phyloP scores from a whole-genome alignment of 108 stramenopile species.

The Cylindrotheca closterium region DNA sequence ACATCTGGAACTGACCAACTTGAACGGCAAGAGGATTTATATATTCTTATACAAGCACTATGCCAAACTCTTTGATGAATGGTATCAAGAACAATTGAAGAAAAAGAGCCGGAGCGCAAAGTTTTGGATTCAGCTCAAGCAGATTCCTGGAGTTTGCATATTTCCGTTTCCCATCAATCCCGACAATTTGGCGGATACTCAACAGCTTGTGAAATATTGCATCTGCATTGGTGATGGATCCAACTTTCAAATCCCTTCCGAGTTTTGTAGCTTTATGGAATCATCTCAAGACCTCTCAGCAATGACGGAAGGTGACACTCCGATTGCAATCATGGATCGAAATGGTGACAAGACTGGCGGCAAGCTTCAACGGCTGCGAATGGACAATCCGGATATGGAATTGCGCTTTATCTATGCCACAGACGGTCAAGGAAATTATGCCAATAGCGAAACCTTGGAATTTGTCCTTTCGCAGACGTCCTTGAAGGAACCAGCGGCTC shows the following conservation, averaged over 20 bases:
- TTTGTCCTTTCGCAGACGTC: neutral
- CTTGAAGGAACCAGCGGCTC: neutral
- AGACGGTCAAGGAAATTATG: neutral
- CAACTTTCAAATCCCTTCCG: too few species aligned
- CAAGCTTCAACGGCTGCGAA: neutral
- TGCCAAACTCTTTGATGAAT: constrained; percentile 41
- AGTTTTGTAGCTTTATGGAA: too few species aligned
- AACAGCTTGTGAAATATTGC: constrained; percentile 42
- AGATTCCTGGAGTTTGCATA: constrained; percentile 63
- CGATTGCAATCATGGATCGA: too few species aligned
- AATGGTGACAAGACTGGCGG: neutral
- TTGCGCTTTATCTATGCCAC: neutral
- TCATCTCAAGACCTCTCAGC: too few species aligned
- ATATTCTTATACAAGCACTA: constrained; percentile 70
- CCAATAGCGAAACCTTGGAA: too few species aligned
- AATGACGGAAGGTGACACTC: too few species aligned
- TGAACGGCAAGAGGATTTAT: constrained; percentile 25
- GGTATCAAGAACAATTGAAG: constrained; percentile 15
- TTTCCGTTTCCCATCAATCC: constrained; percentile 41
- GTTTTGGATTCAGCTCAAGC: constrained; percentile 5
- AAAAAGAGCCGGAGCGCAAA: neutral
- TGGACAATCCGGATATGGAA: neutral
- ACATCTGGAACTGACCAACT: constrained; percentile 53
- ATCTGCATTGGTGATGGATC: constrained; percentile 66
- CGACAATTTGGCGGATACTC: constrained; percentile 18